Evolutionary conservation across 768 basidiomycete species (phyloP), one percentile per base, ranked within the genome.

Genomic region (Leccinum longicurvipes): DNA sequence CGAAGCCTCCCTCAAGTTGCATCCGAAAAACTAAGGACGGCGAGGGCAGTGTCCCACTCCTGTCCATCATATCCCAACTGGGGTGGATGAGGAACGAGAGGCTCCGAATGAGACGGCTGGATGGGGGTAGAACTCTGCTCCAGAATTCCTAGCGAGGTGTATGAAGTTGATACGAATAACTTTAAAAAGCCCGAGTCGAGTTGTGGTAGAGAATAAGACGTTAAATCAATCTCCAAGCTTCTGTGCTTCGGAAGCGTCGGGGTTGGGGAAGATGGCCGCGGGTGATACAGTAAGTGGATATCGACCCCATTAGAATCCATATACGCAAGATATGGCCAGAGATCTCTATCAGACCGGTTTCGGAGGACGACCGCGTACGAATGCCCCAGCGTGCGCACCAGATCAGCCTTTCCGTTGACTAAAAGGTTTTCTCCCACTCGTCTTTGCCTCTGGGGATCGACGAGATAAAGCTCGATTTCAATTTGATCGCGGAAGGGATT

Each of bases 271-370:
- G 70, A 68, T 10, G 73, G 69, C 45, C 73, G 74, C 6, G 84
- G 80, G 47, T 79, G 79, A 66, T 83, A 82, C n/a, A 84, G 67
- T 53, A 82, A 73, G 53, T 76, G 79, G 57, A 82, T 81, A 50
- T 74, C 75, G 56, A 83, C 79, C 39, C 74, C 78, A 52, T 75
- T 77, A 3, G 82, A 77, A 62, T 85, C 82, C 80, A 86, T 81
- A 64, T 81, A 83, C 1, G 77, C 77, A 31, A 86, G 73, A 64
- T 83, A 84, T 29, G 84, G 82, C 84, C 83, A 86, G 27, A 86
- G 76, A 63, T 82, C 79, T 54, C 67, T 60, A 59, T 77, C 74
- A 2, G 83, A 76, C 34, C 72, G 65, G 59, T 85, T 85, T 56
- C 73, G 76, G 23, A 86, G 65, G 32, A 77, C 70, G 47, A 84